Percentiles rank a stretch among this genome's conserved stretches.
Evolutionary conservation across 805 yeast genomes (phyloP).

Genomic region (Lipomyces chichibuensis): DNA sequence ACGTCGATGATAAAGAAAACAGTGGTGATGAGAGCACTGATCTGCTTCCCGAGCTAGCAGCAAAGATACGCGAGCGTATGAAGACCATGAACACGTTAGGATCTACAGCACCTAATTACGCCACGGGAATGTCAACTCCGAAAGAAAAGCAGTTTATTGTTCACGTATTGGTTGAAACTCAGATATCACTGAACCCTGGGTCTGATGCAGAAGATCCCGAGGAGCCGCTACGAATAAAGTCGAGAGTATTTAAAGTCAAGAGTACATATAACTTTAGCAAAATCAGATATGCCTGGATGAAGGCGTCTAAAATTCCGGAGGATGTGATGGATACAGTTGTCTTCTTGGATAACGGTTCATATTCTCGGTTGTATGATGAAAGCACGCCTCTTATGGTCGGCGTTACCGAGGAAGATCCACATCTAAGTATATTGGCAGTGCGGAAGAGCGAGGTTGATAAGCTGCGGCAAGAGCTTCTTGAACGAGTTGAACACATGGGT

Average conservation of each 20-base stretch:
- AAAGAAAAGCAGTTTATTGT: conserved; percentile 1
- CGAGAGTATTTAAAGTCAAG: conserved; percentile 14
- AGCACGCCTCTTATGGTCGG: conserved; percentile 29
- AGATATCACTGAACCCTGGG: background rate
- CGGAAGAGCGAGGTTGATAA: conserved; percentile 15
- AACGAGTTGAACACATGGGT: conserved; percentile 5
- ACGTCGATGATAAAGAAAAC: background rate
- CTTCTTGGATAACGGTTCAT: conserved; percentile 17
- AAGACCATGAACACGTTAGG: background rate
- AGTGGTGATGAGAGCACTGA: background rate
- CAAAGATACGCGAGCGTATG: conserved; percentile 8
- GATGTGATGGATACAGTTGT: conserved; percentile 3
- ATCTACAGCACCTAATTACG: background rate
- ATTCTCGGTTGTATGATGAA: conserved; percentile 20
- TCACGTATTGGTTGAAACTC: conserved; percentile 9
- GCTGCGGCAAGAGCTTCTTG: conserved; percentile 14
- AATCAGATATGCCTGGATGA: conserved; percentile 24
- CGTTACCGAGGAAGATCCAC: conserved; percentile 21
- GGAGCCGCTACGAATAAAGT: background rate
- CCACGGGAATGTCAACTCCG: conserved; percentile 3
- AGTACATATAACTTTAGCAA: conserved; percentile 11
- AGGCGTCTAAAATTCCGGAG: background rate
- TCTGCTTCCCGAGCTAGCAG: conserved; percentile 31
- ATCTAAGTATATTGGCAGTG: conserved; percentile 17
- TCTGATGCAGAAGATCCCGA: background rate